Conservation (phyloP, 1,139 yeast genomes). For the Candida albicans region DNA sequence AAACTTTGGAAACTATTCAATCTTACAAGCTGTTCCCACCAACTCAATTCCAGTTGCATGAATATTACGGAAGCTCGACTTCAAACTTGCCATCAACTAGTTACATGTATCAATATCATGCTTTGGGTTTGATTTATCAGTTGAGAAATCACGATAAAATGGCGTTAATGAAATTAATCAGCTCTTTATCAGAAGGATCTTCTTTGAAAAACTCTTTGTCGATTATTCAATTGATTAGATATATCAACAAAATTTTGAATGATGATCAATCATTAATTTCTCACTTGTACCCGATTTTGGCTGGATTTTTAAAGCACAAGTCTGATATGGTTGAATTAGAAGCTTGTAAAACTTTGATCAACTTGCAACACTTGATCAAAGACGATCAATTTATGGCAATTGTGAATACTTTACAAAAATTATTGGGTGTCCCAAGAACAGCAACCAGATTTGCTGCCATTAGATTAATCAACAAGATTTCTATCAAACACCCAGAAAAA, state of each 20-base stretch:
- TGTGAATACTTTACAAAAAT: conserved; percentile 68
- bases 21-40: conserved; percentile 69
- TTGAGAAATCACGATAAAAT: conserved; percentile 89
- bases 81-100: conserved; percentile 64
- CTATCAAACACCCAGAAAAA: conserved; percentile 78
- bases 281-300: conserved; percentile 64
- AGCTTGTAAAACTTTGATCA: conserved; percentile 82
- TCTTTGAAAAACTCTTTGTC: conserved; percentile 75
- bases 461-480: conserved; percentile 81
- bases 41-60: conserved; percentile 54
- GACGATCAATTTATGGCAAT: conserved; percentile 67
- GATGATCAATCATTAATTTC: conserved; percentile 57
- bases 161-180: conserved; percentile 90
- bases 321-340: conserved; percentile 91
- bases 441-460: conserved; percentile 92
- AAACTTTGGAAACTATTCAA: conserved; percentile 82
- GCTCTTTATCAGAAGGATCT: conserved; percentile 66
- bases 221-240: conserved; percentile 80
- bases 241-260: conserved; percentile 66
- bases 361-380: conserved; percentile 56
- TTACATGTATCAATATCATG: conserved; percentile 91
- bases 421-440: conserved; percentile 85
- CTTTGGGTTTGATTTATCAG: conserved; percentile 85
- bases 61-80: conserved; percentile 51
- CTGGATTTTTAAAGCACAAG: conserved; percentile 74